Conservation (phyloP, 768 basidiomycete genomes). For the Lentinula aciculospora region DNA sequence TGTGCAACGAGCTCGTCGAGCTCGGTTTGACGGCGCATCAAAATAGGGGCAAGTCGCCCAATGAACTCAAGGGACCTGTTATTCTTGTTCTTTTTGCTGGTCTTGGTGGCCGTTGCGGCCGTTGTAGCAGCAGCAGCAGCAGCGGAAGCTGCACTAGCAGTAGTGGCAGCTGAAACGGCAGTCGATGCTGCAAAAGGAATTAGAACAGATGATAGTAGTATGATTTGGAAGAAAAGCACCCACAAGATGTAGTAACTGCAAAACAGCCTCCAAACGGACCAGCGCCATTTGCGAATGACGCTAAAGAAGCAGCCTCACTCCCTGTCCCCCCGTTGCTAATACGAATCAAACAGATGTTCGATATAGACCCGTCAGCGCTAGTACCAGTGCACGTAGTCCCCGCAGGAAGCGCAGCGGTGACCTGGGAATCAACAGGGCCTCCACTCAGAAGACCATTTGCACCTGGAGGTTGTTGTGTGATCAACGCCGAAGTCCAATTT, state of each 20-base stretch:
- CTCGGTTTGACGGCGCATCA: not conserved
- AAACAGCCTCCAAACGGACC: slow-evolving; percentile 27
- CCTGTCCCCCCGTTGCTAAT: slow-evolving; percentile 25
- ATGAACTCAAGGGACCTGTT: not conserved
- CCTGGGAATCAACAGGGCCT: slow-evolving; percentile 16
- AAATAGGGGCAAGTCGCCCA: not conserved
- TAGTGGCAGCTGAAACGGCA: not conserved
- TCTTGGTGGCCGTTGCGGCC: not conserved
- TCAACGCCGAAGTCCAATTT: slow-evolving; percentile 15
- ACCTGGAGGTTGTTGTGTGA: slow-evolving; percentile 19
- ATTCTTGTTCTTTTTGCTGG: not conserved
- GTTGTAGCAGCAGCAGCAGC: not conserved
- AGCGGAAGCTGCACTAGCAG: not conserved
- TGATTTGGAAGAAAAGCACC: not conserved
- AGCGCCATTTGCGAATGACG: slow-evolving; percentile 19
- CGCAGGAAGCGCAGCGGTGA: slow-evolving; percentile 24
- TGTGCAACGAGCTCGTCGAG: slow-evolving; percentile 11
- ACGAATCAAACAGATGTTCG: slow-evolving; percentile 27
- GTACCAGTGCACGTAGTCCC: slow-evolving; percentile 27
- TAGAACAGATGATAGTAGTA: not conserved
- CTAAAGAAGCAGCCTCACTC: not conserved
- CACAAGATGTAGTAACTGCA: slow-evolving; percentile 11
- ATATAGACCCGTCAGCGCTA: slow-evolving; percentile 14
- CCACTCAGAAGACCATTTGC: slow-evolving; percentile 17
- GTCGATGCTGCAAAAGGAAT: not conserved